Base-by-base conservation (phyloP, 495 filamentous ascomycete genomes). In the Penicillium steckii region DNA sequence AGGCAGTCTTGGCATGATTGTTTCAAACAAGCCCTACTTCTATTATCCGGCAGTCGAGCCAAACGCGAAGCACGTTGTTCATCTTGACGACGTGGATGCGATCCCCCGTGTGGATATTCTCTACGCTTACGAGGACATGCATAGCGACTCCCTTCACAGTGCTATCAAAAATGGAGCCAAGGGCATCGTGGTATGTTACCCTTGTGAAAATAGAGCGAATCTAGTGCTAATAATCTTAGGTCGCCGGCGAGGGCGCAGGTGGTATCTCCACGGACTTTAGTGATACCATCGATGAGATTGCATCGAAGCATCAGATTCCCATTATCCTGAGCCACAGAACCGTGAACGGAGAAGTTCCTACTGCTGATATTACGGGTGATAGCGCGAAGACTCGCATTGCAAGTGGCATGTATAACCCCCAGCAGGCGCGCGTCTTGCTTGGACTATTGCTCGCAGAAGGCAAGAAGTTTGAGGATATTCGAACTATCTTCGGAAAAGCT, bases 61-160 rank as follows among this genome's bases (percentile, higher is more conserved):
- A 2, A 65, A 59, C 4, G 71, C 72, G 0, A 71, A 70, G 56
- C 64, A 61, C 6, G 55, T 59, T 47, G 66, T 75, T 52, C 54
- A 77, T 54, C 50, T 76, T 26, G 22, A 48, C 3, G 57, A 60
- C 19, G 46, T 69, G 32, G 61, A 59, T 8, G 42, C 50, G 15
- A 66, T 79, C 25, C 72, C 74, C 0, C 60, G 73, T n/a, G 75
- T 76, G 29, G 72, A 77, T 44, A 76, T 77, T 46, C 56, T 68
- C 17, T 68, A 66, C 45, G 53, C 62, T 1, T 68, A 66, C 30
- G 53, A 64, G 68, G 67, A 65, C 56, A 77, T 67, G 70, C 69
- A 61, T 22, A 65, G 65, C 8, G 53, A 62, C 32, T 59, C 71
- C 4, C 56, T 75, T 21, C 67, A 61, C 27, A 65, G 64, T 17